These are phyloP conservation scores for Populus simonii DNA, from an alignment of 345 rosid genomes.

Conservation along the genomic window DNA sequence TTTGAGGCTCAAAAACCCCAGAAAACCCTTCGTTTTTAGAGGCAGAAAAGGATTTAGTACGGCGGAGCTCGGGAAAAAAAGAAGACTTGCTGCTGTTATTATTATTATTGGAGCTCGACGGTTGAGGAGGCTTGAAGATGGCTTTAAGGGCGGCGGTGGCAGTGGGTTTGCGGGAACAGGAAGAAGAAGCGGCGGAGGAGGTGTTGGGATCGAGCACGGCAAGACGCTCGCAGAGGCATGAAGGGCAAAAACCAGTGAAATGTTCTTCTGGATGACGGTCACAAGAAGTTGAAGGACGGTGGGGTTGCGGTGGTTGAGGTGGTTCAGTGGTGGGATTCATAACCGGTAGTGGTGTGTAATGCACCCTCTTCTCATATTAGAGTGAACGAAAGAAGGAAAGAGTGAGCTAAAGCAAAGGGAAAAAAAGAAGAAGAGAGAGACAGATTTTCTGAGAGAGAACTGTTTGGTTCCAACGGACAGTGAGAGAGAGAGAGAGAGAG, in stretches of 20 bases:
- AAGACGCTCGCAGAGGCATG: slow-evolving; percentile 97
- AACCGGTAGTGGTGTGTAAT: slow-evolving; percentile 47
- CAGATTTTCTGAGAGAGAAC: slow-evolving; percentile 3
- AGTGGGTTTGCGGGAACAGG: slow-evolving; percentile 57
- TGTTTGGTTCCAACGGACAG: slow-evolving; percentile 81
- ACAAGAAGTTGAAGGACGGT: slow-evolving; percentile 85
- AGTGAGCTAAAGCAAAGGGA: background rate
- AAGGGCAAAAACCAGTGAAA: slow-evolving; percentile 91
- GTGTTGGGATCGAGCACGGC: slow-evolving; percentile 58
- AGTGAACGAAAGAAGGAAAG: background rate
- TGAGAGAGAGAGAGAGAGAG: slow-evolving; percentile 20
- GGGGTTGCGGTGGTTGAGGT: slow-evolving; percentile 73
- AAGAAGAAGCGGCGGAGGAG: slow-evolving; percentile 36
- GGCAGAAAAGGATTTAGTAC: slow-evolving; percentile 89
- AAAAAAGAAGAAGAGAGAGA: background rate
- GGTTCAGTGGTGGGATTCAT: slow-evolving; percentile 85
- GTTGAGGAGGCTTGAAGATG: slow-evolving; percentile 40
- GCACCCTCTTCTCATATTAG: slow-evolving; percentile 62
- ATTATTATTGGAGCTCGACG: background rate
- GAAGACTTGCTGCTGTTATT: slow-evolving; percentile 16
- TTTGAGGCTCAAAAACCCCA: slow-evolving; percentile 90
- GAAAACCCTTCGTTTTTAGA: slow-evolving; percentile 84
- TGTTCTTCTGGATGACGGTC: slow-evolving; percentile 82
- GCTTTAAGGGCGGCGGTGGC: slow-evolving; percentile 62
- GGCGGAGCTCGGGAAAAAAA: slow-evolving; percentile 79